A percentile compares a stretch with the other conserved stretches of the same genome.
Evolutionary conservation across 73 alveolate genomes (phyloP).

Genomic region (Tetrahymena borealis): DNA sequence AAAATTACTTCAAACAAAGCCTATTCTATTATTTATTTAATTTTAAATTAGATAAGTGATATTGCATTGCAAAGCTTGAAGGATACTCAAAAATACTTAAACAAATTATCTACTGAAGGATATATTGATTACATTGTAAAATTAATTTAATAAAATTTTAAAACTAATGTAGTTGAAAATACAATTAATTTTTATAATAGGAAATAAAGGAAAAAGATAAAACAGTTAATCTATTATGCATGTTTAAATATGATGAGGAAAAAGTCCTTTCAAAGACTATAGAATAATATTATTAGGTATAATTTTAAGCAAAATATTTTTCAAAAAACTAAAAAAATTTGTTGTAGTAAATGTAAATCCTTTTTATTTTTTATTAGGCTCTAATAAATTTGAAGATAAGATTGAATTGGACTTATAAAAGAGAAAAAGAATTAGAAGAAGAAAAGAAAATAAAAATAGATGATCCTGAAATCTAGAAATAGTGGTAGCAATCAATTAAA

Average conservation of each 20-base stretch:
- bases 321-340: too few relatives aligned
- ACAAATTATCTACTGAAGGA: background rate
- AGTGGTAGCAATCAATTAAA: background rate
- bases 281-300: background rate
- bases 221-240: background rate
- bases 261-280: background rate
- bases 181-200: background rate
- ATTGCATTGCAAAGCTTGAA: background rate
- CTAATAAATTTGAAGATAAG: background rate
- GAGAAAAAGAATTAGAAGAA: background rate
- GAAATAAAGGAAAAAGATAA: background rate
- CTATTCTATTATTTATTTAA: background rate
- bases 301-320: too few relatives aligned
- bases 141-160: too few relatives aligned
- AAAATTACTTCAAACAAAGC: background rate
- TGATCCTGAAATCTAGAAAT: background rate
- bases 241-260: background rate
- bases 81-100: background rate
- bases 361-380: background rate
- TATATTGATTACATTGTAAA: background rate
- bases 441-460: background rate
- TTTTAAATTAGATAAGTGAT: background rate
- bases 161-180: too few relatives aligned
- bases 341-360: too few relatives aligned
- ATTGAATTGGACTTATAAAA: background rate